Conservation (phyloP, 23 red algal species). For the Gracilaria domingensis region DNA sequence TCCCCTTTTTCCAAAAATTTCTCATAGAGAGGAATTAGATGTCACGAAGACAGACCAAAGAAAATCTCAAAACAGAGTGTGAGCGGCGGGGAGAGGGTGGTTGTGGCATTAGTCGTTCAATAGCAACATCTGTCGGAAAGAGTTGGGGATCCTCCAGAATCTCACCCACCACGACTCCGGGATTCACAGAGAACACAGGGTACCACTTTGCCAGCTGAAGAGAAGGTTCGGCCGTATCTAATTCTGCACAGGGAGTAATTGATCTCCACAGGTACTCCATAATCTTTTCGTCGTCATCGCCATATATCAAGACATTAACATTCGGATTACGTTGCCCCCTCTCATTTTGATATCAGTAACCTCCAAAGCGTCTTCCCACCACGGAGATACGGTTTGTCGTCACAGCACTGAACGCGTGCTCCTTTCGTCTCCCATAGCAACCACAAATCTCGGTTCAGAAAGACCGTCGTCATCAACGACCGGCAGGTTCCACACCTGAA, state of each 20-base stretch:
- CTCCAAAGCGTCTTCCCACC: constrained; percentile 77
- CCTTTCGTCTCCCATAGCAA: constrained; percentile 83
- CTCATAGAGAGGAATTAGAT: no score
- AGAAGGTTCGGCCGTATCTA: constrained; percentile 60
- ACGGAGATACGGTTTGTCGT: constrained; percentile 66
- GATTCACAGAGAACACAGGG: constrained; percentile 90
- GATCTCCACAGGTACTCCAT: constrained; percentile 84
- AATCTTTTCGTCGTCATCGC: constrained; percentile 50
- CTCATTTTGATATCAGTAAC: constrained; percentile 71
- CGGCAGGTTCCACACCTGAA: constrained; percentile 74
- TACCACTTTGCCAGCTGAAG: constrained; percentile 81
- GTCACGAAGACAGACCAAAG: constrained; percentile 75
- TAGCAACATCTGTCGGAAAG: constrained; percentile 57
- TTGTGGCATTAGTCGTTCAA: constrained; percentile 54
- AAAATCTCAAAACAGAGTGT: constrained; percentile 70
- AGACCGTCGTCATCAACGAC: constrained; percentile 86
- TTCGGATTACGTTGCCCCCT: constrained; percentile 76
- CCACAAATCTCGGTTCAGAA: constrained; percentile 76
- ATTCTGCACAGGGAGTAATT: constrained; percentile 72
- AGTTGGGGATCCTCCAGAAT: constrained; percentile 93
- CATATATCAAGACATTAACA: constrained; percentile 87
- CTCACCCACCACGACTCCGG: constrained; percentile 80
- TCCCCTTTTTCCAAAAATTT: no score
- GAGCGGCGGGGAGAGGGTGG: constrained; percentile 38
- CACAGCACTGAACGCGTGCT: constrained; percentile 37